These are phyloP conservation scores for Myxozyma sirexii DNA, from an alignment of 805 yeast genomes.

Conservation along the genomic window DNA sequence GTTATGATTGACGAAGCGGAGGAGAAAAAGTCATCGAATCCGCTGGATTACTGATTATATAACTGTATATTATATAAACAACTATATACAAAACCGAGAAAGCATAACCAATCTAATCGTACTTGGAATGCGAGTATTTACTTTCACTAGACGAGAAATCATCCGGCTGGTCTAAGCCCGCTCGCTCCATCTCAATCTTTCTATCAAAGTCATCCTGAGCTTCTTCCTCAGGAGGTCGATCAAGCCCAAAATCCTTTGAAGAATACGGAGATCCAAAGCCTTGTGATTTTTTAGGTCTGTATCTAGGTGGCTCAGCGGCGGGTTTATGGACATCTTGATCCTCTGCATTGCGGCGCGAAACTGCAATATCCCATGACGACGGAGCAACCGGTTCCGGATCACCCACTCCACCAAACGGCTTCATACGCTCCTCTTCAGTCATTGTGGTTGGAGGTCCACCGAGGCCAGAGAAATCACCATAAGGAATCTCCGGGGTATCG, in stretches of 20 bases:
- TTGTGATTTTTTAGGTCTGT: background rate
- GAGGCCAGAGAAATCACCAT: background rate
- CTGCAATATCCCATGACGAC: conserved; percentile 23
- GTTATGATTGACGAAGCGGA: conserved; percentile 70
- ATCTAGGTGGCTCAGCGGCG: conserved; percentile 6
- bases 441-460: background rate
- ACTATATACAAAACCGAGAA: background rate
- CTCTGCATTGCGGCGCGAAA: background rate
- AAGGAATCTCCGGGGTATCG: conserved; percentile 6
- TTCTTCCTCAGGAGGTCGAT: conserved; percentile 16
- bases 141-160: conserved; percentile 30
- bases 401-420: conserved; percentile 3
- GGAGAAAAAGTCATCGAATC: background rate
- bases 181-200: conserved; percentile 31
- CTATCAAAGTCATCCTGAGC: conserved; percentile 31
- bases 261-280: background rate
- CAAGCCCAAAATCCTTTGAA: background rate
- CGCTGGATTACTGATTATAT: background rate
- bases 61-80: background rate
- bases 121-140: conserved; percentile 27
- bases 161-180: conserved; percentile 32
- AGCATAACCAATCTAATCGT: conserved; percentile 11
- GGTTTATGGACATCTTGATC: background rate
- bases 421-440: conserved; percentile 1
- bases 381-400: conserved; percentile 11